These are phyloP conservation scores for Eremomyces bilateralis DNA, from an alignment of 495 filamentous ascomycete genomes.

Conservation along the genomic window DNA sequence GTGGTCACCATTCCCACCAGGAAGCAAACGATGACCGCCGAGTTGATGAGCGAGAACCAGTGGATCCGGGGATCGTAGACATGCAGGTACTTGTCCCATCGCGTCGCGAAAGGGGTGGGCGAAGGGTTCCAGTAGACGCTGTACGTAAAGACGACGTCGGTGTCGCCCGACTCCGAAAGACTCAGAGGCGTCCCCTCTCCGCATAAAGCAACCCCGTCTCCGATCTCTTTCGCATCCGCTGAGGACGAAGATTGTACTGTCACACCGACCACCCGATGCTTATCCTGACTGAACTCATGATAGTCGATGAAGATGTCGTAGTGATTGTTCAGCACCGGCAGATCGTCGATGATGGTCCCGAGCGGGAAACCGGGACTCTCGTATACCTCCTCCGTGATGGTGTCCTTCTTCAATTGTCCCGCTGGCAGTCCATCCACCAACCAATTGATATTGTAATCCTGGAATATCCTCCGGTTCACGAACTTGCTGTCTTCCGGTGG, in stretches of 20 bases:
- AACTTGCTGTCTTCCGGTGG: conserved; percentile 48
- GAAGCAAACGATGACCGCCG: conserved; percentile 80
- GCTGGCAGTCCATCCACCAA: conserved; percentile 84
- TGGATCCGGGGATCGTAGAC: conserved; percentile 93
- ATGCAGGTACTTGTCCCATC: conserved; percentile 95
- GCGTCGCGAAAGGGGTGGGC: conserved; percentile 70
- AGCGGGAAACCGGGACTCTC: conserved; percentile 79
- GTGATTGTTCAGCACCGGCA: conserved; percentile 64
- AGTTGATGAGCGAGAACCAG: conserved; percentile 94
- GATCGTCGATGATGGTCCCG: conserved; percentile 29
- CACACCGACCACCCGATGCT: conserved; percentile 79
- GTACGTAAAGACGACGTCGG: conserved; percentile 68
- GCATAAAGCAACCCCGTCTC: conserved; percentile 38
- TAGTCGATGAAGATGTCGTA: conserved; percentile 89
- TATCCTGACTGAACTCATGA: conserved; percentile 43
- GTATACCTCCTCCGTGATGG: conserved; percentile 48
- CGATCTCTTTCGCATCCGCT: conserved; percentile 30
- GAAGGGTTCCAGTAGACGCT: conserved; percentile 69
- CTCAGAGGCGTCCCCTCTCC: conserved; percentile 29
- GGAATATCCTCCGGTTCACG: conserved; percentile 56
- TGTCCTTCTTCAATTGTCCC: conserved; percentile 53
- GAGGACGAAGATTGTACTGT: conserved; percentile 61
- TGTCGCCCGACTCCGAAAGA: conserved; percentile 44
- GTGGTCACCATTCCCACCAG: conserved; percentile 76
- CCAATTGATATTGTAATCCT: conserved; percentile 85